Evolutionary conservation across 2,329 filamentous ascomycete genomes (phyloP).

Genomic region (Hortaea werneckii): DNA sequence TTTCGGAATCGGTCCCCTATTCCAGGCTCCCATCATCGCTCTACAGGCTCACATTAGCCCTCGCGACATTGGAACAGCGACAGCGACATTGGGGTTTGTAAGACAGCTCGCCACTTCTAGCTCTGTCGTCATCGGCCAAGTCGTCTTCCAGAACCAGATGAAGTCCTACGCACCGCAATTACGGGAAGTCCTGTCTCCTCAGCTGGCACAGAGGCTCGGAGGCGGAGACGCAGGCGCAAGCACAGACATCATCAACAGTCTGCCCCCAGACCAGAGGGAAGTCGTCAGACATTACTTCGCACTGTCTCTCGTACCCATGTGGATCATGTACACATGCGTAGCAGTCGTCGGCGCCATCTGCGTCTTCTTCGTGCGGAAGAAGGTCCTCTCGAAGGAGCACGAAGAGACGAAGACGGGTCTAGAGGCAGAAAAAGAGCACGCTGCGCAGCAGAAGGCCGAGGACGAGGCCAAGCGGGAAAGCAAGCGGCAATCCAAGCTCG

Average conservation of each 20-base stretch:
- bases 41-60: constrained; percentile 53
- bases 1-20: constrained; percentile 56
- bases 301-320: constrained; percentile 36
- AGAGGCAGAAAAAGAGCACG: constrained; percentile 32
- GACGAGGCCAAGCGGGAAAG: constrained; percentile 13
- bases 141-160: constrained; percentile 71
- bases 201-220: constrained; percentile 43
- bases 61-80: constrained; percentile 58
- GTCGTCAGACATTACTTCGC: constrained; percentile 35
- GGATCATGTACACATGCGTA: constrained; percentile 39
- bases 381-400: constrained; percentile 33
- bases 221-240: constrained; percentile 53
- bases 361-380: constrained; percentile 32
- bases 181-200: constrained; percentile 39
- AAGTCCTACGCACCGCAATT: constrained; percentile 43
- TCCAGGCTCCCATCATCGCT: constrained; percentile 59
- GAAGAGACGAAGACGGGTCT: constrained; percentile 41
- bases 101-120: constrained; percentile 59
- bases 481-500: constrained; percentile 7
- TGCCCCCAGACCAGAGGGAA: constrained; percentile 38
- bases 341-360: constrained; percentile 29
- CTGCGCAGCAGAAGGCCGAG: constrained; percentile 14
- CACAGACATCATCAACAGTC: constrained; percentile 44
- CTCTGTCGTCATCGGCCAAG: constrained; percentile 63
- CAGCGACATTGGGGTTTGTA: constrained; percentile 56